Conservation (phyloP, 805 yeast species). For the Kurtzmaniella fragi region DNA sequence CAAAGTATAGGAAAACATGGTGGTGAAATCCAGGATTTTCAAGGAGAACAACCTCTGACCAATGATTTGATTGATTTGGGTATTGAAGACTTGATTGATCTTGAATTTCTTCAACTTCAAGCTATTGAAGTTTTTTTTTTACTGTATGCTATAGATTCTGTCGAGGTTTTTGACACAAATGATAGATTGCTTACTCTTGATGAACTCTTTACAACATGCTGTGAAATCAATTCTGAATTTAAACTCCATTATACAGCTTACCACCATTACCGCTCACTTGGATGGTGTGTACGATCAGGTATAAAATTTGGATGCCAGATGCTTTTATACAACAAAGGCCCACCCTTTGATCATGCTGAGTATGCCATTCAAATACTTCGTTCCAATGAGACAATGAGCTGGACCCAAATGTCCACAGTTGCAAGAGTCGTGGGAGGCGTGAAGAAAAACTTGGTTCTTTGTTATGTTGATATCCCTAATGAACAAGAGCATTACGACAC, state of each 20-base stretch:
- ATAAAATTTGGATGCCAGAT: slow-evolving; percentile 89
- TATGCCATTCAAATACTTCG: slow-evolving; percentile 58
- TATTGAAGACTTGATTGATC: slow-evolving; percentile 10
- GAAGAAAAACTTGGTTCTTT: slow-evolving; percentile 66
- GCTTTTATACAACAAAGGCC: slow-evolving; percentile 82
- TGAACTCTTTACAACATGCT: slow-evolving; percentile 23
- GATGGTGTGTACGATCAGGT: slow-evolving; percentile 94
- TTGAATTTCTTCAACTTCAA: slow-evolving; percentile 62
- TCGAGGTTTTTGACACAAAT: slow-evolving; percentile 25
- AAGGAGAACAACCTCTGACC: background rate
- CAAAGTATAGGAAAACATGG: slow-evolving; percentile 4
- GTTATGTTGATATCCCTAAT: slow-evolving; percentile 56
- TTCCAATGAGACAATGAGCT: slow-evolving; percentile 38
- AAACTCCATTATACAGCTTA: slow-evolving; percentile 64
- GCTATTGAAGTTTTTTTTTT: slow-evolving; percentile 75
- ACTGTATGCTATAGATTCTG: slow-evolving; percentile 48
- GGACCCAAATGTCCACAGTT: slow-evolving; percentile 56
- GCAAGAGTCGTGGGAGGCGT: slow-evolving; percentile 87
- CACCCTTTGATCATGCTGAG: slow-evolving; percentile 94
- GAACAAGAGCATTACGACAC: slow-evolving; percentile 22
- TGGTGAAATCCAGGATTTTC: slow-evolving; percentile 7
- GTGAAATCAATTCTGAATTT: slow-evolving; percentile 29
- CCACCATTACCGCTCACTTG: slow-evolving; percentile 80
- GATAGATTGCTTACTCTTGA: slow-evolving; percentile 10
- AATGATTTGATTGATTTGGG: slow-evolving; percentile 13